Evolutionary conservation across 106 monocot species (phyloP), one percentile per base, ranked within the genome.

Genomic region (Xerophyta viscosa): DNA sequence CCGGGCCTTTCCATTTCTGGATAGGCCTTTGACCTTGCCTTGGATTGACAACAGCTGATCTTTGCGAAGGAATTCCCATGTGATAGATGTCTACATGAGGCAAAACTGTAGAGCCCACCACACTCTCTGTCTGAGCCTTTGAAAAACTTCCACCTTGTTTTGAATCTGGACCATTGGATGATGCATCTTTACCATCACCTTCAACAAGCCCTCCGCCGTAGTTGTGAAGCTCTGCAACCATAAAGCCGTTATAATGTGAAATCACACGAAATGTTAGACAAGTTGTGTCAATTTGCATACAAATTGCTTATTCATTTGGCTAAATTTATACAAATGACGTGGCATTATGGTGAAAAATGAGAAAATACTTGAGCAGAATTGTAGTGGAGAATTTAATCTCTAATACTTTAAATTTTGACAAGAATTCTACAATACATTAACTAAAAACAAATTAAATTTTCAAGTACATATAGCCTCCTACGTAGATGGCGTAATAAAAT

Each of bases 1-100:
- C 77, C 6, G 96, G 96, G 0, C 96, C 96, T 61, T 82, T 84
- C 89, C 89, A 98, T 48, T 80, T 83, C 66, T 82, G 79, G 41
- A 71, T 45, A 10, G 79, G 55, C 45, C 90, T 79, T 44, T 79
- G 89, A 0, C 63, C 68, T 20, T 80, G 78, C 63, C 82, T 85
- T 48, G 66, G 84, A 29, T 44, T 64, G 9, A 63, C 61, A 27
- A 59, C 37, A 2, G 68, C 13, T 33, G 82, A 61, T 52, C 88
- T 81, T 58, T 88, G 93, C 6, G 73, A 29, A 61, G 83, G 65
- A 58, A 68, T 61, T 24, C 92, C 92, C 3, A 75, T 56, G 57
- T 87, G 92, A 61, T 88, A 88, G 10, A 63, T 37, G 60, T 94
- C 93, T n/a, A 50, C 55, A 33, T 81, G 84, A 37, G 84, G 62